Percentiles rank a stretch among this genome's conserved stretches.
Evolutionary conservation across 208 protist species (phyloP).

Genomic region (Crithidia bombi): DNA sequence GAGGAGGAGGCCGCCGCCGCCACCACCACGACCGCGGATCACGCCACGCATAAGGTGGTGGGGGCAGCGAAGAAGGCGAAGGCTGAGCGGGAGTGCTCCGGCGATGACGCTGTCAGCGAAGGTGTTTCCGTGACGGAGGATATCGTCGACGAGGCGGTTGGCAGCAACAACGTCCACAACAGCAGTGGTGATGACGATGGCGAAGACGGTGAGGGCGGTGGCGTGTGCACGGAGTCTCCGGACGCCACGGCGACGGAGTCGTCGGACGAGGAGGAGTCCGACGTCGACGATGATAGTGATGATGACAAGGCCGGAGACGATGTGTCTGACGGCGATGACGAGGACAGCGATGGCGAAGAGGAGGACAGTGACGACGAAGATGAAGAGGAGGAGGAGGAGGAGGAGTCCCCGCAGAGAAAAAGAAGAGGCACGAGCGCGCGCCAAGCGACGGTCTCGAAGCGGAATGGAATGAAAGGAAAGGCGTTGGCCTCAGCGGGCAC

Average conservation of each 20-base stretch:
- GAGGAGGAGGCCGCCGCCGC: no score
- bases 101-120: not conserved
- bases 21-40: no score
- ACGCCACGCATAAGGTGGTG: no score
- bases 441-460: not conserved
- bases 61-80: no score
- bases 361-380: conserved; percentile 14
- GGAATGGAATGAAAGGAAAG: not conserved
- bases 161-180: conserved; percentile 10
- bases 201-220: conserved; percentile 23
- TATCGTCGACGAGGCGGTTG: conserved; percentile 23
- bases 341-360: conserved; percentile 22
- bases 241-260: not conserved
- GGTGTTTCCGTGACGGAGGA: conserved; percentile 33
- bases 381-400: conserved; percentile 10
- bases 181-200: conserved; percentile 18
- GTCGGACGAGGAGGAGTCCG: no score
- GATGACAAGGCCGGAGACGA: conserved; percentile 26
- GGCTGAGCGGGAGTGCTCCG: not conserved
- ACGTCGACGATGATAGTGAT: conserved; percentile 23
- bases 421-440: not conserved
- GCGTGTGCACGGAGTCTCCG: conserved; percentile 2
- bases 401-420: conserved; percentile 10
- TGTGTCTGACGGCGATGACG: conserved; percentile 16
- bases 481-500: no score